Percentiles rank a stretch among this genome's conserved stretches.
Conservation (phyloP, 225 moss, liverwort and hornwort species). For the Sphagnum contortum region DNA sequence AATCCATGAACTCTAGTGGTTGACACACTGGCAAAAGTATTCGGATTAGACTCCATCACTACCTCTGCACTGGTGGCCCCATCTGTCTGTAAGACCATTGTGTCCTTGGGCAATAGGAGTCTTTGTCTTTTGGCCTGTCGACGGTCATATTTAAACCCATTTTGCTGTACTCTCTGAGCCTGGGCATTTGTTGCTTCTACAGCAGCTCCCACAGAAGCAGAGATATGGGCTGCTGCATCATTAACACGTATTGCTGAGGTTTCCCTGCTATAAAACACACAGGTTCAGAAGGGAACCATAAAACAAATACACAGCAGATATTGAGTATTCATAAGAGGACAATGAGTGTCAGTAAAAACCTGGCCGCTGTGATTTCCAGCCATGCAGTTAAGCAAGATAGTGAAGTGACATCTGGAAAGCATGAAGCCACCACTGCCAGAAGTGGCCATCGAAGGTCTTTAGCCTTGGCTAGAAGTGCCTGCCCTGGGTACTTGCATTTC, state of each 20-base stretch:
- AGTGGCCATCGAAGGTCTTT: slow-evolving; percentile 81
- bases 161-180: slow-evolving; percentile 3
- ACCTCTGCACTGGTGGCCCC: slow-evolving; percentile 4
- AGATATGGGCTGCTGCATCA: slow-evolving; percentile 54
- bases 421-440: slow-evolving; percentile 86
- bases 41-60: not conserved
- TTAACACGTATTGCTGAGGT: slow-evolving; percentile 58
- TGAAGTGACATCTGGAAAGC: slow-evolving; percentile 69
- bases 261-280: slow-evolving; percentile 36
- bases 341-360: slow-evolving; percentile 15
- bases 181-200: slow-evolving; percentile 70
- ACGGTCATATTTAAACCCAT: slow-evolving; percentile 28
- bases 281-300: no score
- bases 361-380: slow-evolving; percentile 85
- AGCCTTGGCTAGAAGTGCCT: slow-evolving; percentile 69
- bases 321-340: no score
- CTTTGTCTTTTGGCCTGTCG: slow-evolving; percentile 51
- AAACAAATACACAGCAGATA: no score
- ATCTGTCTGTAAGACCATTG: slow-evolving; percentile 13
- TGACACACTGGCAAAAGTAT: no score
- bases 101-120: slow-evolving; percentile 32
- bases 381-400: slow-evolving; percentile 88
- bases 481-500: slow-evolving; percentile 56
- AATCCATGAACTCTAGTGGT: not conserved
- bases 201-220: slow-evolving; percentile 63